Evolutionary conservation across 768 basidiomycete genomes (phyloP).

Genomic region (Russula compacta): DNA sequence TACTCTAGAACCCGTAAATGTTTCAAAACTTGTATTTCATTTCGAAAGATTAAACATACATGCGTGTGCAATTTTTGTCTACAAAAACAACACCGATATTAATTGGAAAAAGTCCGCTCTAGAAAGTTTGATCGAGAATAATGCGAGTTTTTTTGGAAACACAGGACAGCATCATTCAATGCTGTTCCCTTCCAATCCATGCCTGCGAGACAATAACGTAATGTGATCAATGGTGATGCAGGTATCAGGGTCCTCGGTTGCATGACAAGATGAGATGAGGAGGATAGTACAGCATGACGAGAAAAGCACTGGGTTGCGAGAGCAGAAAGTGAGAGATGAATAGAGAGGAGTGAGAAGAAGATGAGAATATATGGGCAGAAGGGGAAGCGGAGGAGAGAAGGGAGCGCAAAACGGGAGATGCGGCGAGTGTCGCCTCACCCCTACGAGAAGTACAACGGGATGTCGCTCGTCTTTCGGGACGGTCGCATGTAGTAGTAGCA

Average conservation of each 20-base stretch:
- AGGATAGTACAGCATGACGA: neutral
- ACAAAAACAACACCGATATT: too few species aligned
- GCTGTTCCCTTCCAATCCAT: neutral
- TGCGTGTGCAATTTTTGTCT: too few species aligned
- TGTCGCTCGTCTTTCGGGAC: neutral
- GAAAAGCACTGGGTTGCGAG: neutral
- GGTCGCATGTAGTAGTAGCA: neutral
- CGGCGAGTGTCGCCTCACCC: neutral
- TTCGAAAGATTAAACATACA: too few species aligned
- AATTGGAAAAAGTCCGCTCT: too few species aligned
- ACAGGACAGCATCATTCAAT: neutral
- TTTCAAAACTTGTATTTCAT: too few species aligned
- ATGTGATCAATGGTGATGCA: neutral
- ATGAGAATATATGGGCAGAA: neutral
- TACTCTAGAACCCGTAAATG: too few species aligned
- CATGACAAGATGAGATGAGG: neutral
- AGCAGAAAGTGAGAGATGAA: neutral
- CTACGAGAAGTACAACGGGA: neutral
- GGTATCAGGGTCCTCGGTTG: slow-evolving; percentile 2
- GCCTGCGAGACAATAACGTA: neutral
- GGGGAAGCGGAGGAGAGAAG: neutral
- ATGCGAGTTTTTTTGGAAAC: neutral
- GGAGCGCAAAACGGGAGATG: neutral
- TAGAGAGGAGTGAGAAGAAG: neutral
- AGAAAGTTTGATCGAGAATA: neutral